Base-by-base conservation (phyloP, 2,329 filamentous ascomycete species). In the Calycina herbarum region DNA sequence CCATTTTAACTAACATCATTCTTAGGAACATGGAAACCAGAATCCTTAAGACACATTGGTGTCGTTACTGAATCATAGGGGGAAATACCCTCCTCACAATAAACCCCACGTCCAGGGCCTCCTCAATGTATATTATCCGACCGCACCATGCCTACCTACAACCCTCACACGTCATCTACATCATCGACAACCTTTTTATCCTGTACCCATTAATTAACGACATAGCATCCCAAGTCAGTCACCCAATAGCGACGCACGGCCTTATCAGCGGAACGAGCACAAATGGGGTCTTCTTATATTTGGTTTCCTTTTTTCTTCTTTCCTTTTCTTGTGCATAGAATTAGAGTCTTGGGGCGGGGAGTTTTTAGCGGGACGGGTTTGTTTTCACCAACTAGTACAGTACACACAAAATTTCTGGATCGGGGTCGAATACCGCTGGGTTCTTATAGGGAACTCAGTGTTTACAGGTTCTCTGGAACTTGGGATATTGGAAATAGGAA, bases 1-100 rank as follows among this genome's bases (percentile, higher is more conserved):
- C 27, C 15, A 24, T 13, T 15, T 33, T 67, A 61, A 56, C 64
- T 71, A 63, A 70, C 56, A 58, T 27, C 51, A 27, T 29, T 20
- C 61, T 42, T 73, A 92, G 89, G 89, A 59, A 89, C 88, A 3
- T 93, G 89, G 89, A 93, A 93, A 76, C 89, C 90, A 29, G 89
- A 91, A 74, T 84, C 78, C 71, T 86, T 90, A 74, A 84, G 89
- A 69, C 88, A 91, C 72, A 90, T 92, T 72, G 89, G 89, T 38
- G 24, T 54, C 10, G 48, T 56, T 17, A 68, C 42, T 11, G 59
- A 48, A 24, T 27, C 38, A 64, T 57, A 33, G 38, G 33, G 20
- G 45, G 24, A 54, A 17, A 31, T 7, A 62, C 54, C 27, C 54
- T 51, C 27, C 13, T 5, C 38, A 40, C 13, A 40, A 24, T n/a